Conservation (phyloP, 352 stramenopile genomes). For the Globisporangium cylindrosporum region DNA sequence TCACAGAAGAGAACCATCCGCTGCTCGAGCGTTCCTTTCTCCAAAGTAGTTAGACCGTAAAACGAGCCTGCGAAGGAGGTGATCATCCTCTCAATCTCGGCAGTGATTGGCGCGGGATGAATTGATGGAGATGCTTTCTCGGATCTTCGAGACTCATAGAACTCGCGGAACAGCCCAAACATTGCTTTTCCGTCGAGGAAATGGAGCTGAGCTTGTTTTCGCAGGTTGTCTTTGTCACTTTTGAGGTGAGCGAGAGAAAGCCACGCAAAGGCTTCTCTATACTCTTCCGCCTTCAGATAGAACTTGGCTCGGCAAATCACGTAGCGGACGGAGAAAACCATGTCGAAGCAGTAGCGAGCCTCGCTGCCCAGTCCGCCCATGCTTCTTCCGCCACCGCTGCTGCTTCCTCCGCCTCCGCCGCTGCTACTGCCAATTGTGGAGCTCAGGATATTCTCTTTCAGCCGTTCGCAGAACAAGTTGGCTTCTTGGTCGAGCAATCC, state of each 20-base stretch:
- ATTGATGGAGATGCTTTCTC: constrained; percentile 21
- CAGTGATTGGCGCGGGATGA: constrained; percentile 26
- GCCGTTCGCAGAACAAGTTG: constrained; percentile 64
- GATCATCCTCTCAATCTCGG: constrained; percentile 52
- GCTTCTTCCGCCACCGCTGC: constrained; percentile 45
- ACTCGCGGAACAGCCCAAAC: constrained; percentile 48
- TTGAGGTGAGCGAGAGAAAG: constrained; percentile 76
- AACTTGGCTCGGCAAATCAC: constrained; percentile 65
- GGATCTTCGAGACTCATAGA: constrained; percentile 36
- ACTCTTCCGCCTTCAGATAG: constrained; percentile 51
- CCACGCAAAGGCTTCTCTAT: constrained; percentile 63
- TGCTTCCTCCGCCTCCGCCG: constrained; percentile 56
- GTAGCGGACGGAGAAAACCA: constrained; percentile 74
- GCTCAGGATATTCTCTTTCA: constrained; percentile 58
- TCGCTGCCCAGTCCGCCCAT: constrained; percentile 75
- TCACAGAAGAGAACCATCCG: constrained; percentile 52
- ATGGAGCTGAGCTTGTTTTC: constrained; percentile 65
- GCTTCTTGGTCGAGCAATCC: constrained; percentile 71
- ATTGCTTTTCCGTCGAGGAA: constrained; percentile 64
- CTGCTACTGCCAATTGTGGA: constrained; percentile 25
- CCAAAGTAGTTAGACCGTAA: constrained; percentile 58
- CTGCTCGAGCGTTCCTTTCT: constrained; percentile 50
- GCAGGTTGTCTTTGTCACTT: constrained; percentile 65
- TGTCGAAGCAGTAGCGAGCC: constrained; percentile 77
- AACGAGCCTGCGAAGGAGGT: constrained; percentile 57